These are phyloP conservation scores for Candida anutae DNA, from an alignment of 1,139 yeast species.

Conservation along the genomic window DNA sequence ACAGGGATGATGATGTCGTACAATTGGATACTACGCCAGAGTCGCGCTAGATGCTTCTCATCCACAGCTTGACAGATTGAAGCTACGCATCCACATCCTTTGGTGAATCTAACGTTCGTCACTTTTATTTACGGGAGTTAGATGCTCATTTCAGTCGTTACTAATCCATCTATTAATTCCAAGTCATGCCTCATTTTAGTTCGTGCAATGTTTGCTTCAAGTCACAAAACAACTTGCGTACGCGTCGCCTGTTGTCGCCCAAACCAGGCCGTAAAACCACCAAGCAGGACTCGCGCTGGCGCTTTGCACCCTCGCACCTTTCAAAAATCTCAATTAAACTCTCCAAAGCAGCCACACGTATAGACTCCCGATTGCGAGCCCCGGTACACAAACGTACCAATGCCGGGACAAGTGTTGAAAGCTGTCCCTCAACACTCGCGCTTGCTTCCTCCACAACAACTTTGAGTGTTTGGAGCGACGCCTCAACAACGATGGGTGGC, in stretches of 20 bases:
- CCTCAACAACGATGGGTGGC: constrained; percentile 41
- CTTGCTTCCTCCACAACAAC: constrained; percentile 48
- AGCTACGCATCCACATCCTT: too few species aligned
- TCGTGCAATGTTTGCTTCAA: constrained; percentile 73
- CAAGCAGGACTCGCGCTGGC: constrained; percentile 46
- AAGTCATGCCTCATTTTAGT: constrained; percentile 10
- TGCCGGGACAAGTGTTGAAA: constrained; percentile 50
- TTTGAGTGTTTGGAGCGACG: constrained; percentile 49
- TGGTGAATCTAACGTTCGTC: too few species aligned
- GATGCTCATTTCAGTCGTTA: too few species aligned
- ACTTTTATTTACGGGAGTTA: too few species aligned
- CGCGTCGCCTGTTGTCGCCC: constrained; percentile 68
- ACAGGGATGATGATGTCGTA: too few species aligned
- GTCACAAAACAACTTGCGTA: constrained; percentile 69
- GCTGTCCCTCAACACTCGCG: constrained; percentile 42
- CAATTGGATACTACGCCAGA: too few species aligned
- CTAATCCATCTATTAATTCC: not conserved
- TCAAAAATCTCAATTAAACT: constrained; percentile 45
- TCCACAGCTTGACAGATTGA: too few species aligned
- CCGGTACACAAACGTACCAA: constrained; percentile 31
- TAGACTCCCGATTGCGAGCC: constrained; percentile 17
- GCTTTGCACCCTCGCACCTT: constrained; percentile 35
- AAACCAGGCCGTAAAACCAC: constrained; percentile 42
- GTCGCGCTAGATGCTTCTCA: too few species aligned
- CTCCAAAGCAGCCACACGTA: constrained; percentile 50